Evolutionary conservation across 2,329 filamentous ascomycete species (phyloP).

Genomic region (Penicillium nordicum): DNA sequence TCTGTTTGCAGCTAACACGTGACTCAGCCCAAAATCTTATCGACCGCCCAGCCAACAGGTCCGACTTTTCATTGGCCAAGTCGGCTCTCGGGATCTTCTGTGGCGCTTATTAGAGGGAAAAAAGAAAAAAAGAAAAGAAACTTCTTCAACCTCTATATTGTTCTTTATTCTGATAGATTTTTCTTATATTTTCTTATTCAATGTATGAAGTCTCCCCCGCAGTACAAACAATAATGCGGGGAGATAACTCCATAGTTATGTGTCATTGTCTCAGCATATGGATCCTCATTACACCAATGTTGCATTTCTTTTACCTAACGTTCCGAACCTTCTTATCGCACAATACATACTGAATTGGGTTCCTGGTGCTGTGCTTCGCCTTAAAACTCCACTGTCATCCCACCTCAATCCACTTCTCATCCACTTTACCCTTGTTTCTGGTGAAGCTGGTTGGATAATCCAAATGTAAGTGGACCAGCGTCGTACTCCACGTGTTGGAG

Average conservation of each 20-base stretch:
- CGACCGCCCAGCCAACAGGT: not conserved
- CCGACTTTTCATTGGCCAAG: slow-evolving; percentile 5
- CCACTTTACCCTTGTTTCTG: slow-evolving; percentile 9
- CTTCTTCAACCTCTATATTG: not conserved
- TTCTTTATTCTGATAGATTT: too few species aligned
- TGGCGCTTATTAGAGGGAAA: not conserved
- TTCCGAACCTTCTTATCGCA: slow-evolving; percentile 21
- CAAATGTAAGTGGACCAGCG: slow-evolving; percentile 16
- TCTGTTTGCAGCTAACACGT: not conserved
- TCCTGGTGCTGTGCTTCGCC: slow-evolving; percentile 3
- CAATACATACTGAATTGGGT: not conserved
- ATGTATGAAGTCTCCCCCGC: not conserved
- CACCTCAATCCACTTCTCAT: not conserved
- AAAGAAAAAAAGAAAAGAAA: not conserved
- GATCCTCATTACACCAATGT: slow-evolving; percentile 8
- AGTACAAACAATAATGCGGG: slow-evolving; percentile 2
- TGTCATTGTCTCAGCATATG: not conserved
- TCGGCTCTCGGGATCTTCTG: slow-evolving; percentile 3
- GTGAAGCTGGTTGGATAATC: slow-evolving; percentile 13
- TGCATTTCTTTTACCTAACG: slow-evolving; percentile 25
- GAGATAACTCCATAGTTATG: slow-evolving; percentile 6
- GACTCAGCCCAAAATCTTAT: not conserved
- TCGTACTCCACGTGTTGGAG: slow-evolving; percentile 24
- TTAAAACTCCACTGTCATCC: not conserved
- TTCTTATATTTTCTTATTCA: not conserved